Base-by-base conservation (phyloP, 176 grass and related monocot genomes). In the Oryza nivara region DNA sequence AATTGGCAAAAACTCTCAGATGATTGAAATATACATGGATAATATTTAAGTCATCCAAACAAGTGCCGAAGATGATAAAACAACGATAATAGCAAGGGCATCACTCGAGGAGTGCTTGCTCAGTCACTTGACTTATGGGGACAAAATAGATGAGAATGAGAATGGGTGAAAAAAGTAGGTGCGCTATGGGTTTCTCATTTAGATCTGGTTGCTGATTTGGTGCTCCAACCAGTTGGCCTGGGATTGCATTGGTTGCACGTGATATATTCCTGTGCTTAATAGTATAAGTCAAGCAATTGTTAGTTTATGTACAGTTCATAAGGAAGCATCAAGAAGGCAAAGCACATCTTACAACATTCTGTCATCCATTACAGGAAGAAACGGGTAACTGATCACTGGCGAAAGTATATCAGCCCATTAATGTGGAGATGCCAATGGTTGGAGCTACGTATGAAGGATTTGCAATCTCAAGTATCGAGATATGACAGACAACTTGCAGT, bases 361-460 rank as follows among this genome's bases (percentile, higher is more conserved):
- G 49, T 73, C 47, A 48, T 68, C 28, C 73, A 69, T 83, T 79
- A 44, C 93, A 98, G 96, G 82, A 98, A 95, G 89, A 98, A 98
- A 90, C 95, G 89, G 75, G 93, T 95, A 73, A 92, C 91, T 32
- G 86, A 88, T 83, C 91, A 98, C 41, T 98, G 96, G 96, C 88
- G 89, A 82, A 92, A 87, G 43, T 98, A 88, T 75, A 90, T 98
- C 61, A 88, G 91, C 69, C 96, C 96, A 22, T 41, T 95, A 51
- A 93, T 87, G 85, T 98, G 92, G 92, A 83, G 91, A 65, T 95
- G 93, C 45, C 93, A 98, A 63, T 95, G 93, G 96, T 79, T 98
- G 72, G 89, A 90, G 65, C 77, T 98, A 61, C 87, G 80, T 41
- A 95, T 98, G 85, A 95, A 95, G 76, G 93, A 95, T 88, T 78